These are phyloP conservation scores for Penicillium mononematosum DNA, from an alignment of 495 filamentous ascomycete genomes.

Conservation along the genomic window DNA sequence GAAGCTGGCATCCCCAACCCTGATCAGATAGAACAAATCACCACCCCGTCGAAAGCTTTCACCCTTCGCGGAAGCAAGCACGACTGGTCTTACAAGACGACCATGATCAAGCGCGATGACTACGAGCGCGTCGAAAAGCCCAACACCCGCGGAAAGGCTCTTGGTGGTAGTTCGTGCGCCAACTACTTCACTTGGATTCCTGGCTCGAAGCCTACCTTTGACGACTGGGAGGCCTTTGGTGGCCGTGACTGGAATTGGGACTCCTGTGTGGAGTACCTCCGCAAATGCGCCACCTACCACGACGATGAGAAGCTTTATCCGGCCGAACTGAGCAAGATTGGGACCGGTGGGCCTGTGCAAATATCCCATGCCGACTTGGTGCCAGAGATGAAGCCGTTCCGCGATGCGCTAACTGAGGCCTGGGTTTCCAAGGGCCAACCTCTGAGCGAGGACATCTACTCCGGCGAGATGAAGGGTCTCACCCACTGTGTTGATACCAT, in stretches of 20 bases:
- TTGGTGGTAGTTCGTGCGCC: conserved; percentile 51
- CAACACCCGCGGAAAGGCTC: conserved; percentile 54
- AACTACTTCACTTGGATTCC: conserved; percentile 62
- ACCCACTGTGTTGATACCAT: conserved; percentile 55
- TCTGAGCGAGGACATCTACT: conserved; percentile 55
- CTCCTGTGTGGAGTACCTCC: conserved; percentile 47
- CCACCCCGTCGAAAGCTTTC: conserved; percentile 45
- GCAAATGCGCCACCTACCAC: conserved; percentile 58
- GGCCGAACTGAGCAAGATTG: conserved; percentile 48
- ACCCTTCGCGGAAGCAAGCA: conserved; percentile 45
- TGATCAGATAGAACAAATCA: conserved; percentile 41
- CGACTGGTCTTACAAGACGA: conserved; percentile 65
- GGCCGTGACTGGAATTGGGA: conserved; percentile 60
- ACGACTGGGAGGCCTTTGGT: conserved; percentile 57
- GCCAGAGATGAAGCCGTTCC: conserved; percentile 53
- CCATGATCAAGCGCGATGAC: conserved; percentile 59
- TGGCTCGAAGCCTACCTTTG: conserved; percentile 53
- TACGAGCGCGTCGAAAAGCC: conserved; percentile 63
- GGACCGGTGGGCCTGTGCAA: conserved; percentile 49
- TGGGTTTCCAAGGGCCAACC: conserved; percentile 55
- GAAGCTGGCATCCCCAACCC: conserved; percentile 51
- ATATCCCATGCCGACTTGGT: conserved; percentile 51
- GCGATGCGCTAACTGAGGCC: conserved; percentile 53
- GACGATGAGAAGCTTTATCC: conserved; percentile 45
- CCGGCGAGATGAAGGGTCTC: conserved; percentile 56